A percentile compares a stretch with the other conserved stretches of the same genome.
These are phyloP conservation scores for Aspergillus unguis DNA, from an alignment of 2,329 filamentous ascomycete species.

Conservation along the genomic window DNA sequence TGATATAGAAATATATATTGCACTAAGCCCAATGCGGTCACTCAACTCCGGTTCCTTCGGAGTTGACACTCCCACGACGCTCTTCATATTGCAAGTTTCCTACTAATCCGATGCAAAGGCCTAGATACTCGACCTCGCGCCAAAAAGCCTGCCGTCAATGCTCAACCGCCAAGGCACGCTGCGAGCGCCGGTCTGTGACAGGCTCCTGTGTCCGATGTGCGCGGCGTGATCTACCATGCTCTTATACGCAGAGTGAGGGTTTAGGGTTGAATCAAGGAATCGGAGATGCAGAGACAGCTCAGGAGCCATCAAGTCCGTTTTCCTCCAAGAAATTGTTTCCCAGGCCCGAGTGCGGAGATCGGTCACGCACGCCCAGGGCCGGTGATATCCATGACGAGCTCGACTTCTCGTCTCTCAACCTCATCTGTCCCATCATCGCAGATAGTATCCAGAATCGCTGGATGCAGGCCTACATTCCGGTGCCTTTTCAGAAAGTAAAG, in stretches of 20 bases:
- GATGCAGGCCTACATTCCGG: slow-evolving; percentile 48
- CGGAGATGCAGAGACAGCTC: neutral
- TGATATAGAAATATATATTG: no score
- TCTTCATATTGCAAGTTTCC: no score
- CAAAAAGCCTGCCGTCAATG: slow-evolving; percentile 5
- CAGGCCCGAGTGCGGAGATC: no score
- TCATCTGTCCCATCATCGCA: slow-evolving; percentile 48
- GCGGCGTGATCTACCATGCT: neutral
- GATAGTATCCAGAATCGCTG: slow-evolving; percentile 50
- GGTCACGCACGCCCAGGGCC: no score
- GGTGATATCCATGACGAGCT: slow-evolving; percentile 10
- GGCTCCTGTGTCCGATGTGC: neutral
- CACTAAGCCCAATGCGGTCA: no score
- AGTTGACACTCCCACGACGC: no score
- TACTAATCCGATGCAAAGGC: neutral
- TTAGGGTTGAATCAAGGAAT: neutral
- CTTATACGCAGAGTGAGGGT: neutral
- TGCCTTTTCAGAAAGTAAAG: slow-evolving; percentile 45
- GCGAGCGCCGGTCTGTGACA: neutral
- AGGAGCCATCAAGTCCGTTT: neutral
- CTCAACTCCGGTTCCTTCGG: no score
- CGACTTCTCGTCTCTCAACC: slow-evolving; percentile 33
- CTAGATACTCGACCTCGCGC: slow-evolving; percentile 4
- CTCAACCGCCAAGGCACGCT: slow-evolving; percentile 1
- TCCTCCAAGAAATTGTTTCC: neutral